phyloP scores from a whole-genome alignment of 179 eudicot species.

The Gypsophila paniculata region DNA sequence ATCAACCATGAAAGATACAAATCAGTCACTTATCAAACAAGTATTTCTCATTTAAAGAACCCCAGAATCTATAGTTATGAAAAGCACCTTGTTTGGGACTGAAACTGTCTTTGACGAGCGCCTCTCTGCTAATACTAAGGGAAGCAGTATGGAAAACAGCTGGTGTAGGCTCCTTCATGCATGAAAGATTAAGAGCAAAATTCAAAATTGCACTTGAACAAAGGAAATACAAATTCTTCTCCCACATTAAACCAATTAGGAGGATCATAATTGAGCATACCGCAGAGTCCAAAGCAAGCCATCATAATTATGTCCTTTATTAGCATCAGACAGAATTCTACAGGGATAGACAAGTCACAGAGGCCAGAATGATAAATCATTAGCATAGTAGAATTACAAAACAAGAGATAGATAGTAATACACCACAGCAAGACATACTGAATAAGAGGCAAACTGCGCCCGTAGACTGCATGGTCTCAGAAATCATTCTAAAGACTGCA shows the following conservation, averaged over 20 bases:
- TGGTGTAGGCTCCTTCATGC: constrained; percentile 70
- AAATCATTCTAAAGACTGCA: not conserved
- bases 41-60: not conserved
- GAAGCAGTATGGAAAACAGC: constrained; percentile 51
- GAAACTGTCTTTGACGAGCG: constrained; percentile 35
- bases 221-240: not conserved
- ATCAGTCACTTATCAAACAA: not conserved
- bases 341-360: constrained; percentile 17
- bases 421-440: not conserved
- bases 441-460: constrained; percentile 4
- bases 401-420: not conserved
- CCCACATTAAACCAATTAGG: constrained; percentile 2
- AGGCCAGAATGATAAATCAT: constrained; percentile 4
- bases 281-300: constrained; percentile 82
- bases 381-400: constrained; percentile 1
- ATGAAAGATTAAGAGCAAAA: constrained; percentile 16
- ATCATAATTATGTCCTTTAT: constrained; percentile 67
- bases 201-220: constrained; percentile 7
- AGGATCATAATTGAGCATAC: constrained; percentile 36
- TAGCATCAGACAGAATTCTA: constrained; percentile 72
- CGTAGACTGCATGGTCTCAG: not conserved
- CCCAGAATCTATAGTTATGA: not conserved
- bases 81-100: constrained; percentile 49
- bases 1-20: not conserved
- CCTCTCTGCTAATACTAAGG: constrained; percentile 32